Base-by-base conservation (phyloP, 371 early-diverging fungal genomes). In the Rhizopus microsporus region DNA sequence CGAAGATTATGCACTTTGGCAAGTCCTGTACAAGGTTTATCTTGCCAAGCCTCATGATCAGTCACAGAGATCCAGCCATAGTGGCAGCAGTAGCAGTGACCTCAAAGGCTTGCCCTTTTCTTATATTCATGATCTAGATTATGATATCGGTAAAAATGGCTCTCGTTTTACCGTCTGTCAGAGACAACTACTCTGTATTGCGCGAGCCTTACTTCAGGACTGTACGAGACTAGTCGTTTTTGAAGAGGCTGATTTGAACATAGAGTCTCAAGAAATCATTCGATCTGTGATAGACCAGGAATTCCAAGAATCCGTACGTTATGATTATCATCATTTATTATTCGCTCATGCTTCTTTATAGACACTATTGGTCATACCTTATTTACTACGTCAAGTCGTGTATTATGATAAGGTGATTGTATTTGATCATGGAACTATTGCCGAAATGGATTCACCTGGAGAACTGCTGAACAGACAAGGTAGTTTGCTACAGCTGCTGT, bases 281-380 rank as follows among this genome's bases (percentile, higher is more conserved):
- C 93, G 92, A 54, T 69, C 84, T 15, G 90, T 91, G 0, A 90
- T 97, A 57, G 87, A 91, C 37, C 69, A 77, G 54, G 89, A 92
- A 72, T 92, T 94, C 73, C 77, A 78, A 35, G 83, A 91, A 59
- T 78, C 78, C 57, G 78, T 78, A 69, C 54, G 49, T 23, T n/a
- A 10, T 48, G 23, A n/a, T 16, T 44, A 16, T 35, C 33, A 4
- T 31, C n/a, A 23, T 40, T 43, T 23, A 13, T n/a, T 17, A 7
- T 43, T 56, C 31, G 4, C 32, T 46, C 23, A 44, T 45, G 15
- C 33, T 13, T 46, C 48, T 6, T 38, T 6, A 39, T 85, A 89
- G 77, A 94, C 95, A 0, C 73, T 95, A 2, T 60, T 96, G 29
- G 87, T 89, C 17, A 94, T 96, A 64, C 93, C 92, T 5, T 89